Evolutionary conservation across 2,329 filamentous ascomycete genomes (phyloP).

Genomic region (Achaetomium macrosporum): DNA sequence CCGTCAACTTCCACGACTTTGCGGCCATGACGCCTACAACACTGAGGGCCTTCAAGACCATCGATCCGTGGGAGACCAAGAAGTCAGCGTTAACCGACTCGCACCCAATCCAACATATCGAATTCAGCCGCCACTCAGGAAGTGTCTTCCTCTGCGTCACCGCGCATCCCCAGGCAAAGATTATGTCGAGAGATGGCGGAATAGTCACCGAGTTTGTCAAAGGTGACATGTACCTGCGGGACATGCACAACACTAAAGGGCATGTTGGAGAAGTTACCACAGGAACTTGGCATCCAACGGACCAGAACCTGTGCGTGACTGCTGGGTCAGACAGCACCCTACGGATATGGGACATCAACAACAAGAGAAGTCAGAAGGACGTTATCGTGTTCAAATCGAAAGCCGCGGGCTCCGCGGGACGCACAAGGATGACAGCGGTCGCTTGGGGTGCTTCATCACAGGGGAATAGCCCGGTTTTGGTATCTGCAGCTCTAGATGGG

Average conservation of each 20-base stretch:
- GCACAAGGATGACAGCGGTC: slow-evolving; percentile 89
- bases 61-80: slow-evolving; percentile 81
- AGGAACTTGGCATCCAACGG: slow-evolving; percentile 84
- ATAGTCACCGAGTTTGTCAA: slow-evolving; percentile 84
- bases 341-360: slow-evolving; percentile 94
- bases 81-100: slow-evolving; percentile 66
- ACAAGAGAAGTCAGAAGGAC: slow-evolving; percentile 82
- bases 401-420: slow-evolving; percentile 78
- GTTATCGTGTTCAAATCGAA: slow-evolving; percentile 95
- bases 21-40: slow-evolving; percentile 93
- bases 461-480: slow-evolving; percentile 71
- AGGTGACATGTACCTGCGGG: slow-evolving; percentile 95
- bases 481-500: slow-evolving; percentile 81
- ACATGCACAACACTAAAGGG: slow-evolving; percentile 97
- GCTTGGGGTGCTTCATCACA: slow-evolving; percentile 74
- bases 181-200: slow-evolving; percentile 85
- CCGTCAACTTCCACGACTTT: slow-evolving; percentile 90
- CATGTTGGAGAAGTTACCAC: slow-evolving; percentile 89
- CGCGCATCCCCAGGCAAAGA: slow-evolving; percentile 82
- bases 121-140: slow-evolving; percentile 79
- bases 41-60: slow-evolving; percentile 83
- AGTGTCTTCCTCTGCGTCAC: slow-evolving; percentile 79
- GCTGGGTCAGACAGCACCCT: slow-evolving; percentile 93
- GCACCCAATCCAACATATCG: slow-evolving; percentile 78
- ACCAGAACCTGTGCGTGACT: slow-evolving; percentile 80